Evolutionary conservation across 1,284 basidiomycete species (phyloP).

Genomic region (Neonothopanus nambi): DNA sequence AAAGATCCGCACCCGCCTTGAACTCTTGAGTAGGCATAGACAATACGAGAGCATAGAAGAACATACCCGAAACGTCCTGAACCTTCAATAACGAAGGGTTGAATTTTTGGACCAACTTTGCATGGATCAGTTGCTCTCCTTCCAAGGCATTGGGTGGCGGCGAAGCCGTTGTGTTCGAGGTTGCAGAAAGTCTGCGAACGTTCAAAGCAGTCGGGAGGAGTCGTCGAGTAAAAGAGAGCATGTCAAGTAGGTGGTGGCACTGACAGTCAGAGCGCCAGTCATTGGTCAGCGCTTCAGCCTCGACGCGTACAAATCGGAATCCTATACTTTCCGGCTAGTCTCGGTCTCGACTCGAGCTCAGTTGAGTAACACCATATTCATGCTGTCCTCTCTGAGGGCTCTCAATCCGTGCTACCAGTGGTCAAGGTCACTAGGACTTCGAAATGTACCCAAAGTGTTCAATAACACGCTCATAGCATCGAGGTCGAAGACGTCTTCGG

Average conservation of each 20-base stretch:
- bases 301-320: conserved; percentile 1
- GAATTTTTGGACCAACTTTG: conserved; percentile 76
- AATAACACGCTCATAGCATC: neutral
- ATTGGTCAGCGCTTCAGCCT: conserved; percentile 23
- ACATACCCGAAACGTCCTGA: conserved; percentile 85
- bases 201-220: conserved; percentile 22
- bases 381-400: conserved; percentile 16
- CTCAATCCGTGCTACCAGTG: conserved; percentile 1
- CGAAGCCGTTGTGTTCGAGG: conserved; percentile 20
- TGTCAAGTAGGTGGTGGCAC: conserved; percentile 5
- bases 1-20: conserved; percentile 96
- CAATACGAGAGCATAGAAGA: neutral
- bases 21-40: neutral
- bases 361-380: conserved; percentile 8
- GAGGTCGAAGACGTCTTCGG: neutral
- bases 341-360: no score
- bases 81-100: conserved; percentile 77
- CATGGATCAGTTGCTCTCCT: conserved; percentile 70
- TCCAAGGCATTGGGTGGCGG: conserved; percentile 37
- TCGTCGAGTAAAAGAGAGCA: conserved; percentile 30
- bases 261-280: conserved; percentile 6
- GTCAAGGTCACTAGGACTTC: conserved; percentile 3
- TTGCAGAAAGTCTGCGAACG: conserved; percentile 25
- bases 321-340: neutral
- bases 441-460: neutral